These are phyloP conservation scores for Tolypocladium amazonense DNA, from an alignment of 2,329 filamentous ascomycete genomes.

Conservation along the genomic window DNA sequence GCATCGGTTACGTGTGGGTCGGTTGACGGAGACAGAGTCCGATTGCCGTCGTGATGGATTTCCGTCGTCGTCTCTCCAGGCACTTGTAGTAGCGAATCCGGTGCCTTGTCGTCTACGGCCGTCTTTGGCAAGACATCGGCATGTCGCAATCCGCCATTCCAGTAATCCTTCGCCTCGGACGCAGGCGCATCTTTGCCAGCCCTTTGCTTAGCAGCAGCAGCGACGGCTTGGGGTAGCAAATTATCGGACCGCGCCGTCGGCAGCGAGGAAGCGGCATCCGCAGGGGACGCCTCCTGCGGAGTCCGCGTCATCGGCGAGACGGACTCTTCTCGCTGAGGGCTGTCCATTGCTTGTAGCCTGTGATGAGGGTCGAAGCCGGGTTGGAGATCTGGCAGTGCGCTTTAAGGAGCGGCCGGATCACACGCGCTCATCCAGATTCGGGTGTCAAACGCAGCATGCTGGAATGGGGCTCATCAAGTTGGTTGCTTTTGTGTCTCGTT, in stretches of 20 bases:
- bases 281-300: slow-evolving; percentile 5
- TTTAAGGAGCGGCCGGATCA: background rate
- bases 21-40: background rate
- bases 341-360: slow-evolving; percentile 2
- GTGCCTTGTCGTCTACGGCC: background rate
- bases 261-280: slow-evolving; percentile 3
- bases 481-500: background rate
- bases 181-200: background rate
- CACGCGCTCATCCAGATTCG: background rate
- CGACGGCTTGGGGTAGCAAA: slow-evolving; percentile 3
- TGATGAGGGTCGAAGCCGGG: background rate
- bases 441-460: background rate
- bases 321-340: slow-evolving; percentile 5
- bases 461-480: background rate
- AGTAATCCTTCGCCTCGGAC: slow-evolving; percentile 6
- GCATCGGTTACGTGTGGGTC: slow-evolving; percentile 1
- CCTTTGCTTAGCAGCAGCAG: slow-evolving; percentile 1
- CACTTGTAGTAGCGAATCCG: background rate
- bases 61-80: background rate
- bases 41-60: background rate
- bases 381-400: background rate
- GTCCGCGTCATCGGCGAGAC: slow-evolving; percentile 9
- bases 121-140: slow-evolving; percentile 1
- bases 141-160: slow-evolving; percentile 9
- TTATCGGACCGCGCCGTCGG: slow-evolving; percentile 2